Evolutionary conservation across 2,329 filamentous ascomycete genomes (phyloP).

Genomic region (Cadophora gregata): DNA sequence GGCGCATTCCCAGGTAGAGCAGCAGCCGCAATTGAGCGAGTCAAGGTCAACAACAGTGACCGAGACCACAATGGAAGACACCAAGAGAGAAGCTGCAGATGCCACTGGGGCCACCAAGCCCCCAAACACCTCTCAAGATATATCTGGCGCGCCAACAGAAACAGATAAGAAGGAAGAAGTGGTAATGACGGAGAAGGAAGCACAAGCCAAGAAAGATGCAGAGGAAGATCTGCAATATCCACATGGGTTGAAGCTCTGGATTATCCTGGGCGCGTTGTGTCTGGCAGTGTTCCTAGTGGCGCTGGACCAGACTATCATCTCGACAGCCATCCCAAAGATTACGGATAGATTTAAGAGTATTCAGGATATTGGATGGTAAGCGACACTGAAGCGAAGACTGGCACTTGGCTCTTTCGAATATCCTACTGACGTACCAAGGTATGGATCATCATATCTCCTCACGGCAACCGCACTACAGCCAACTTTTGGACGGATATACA

Average conservation of each 20-base stretch:
- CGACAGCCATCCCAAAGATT: slow-evolving; percentile 49
- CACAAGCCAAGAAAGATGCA: slow-evolving; percentile 17
- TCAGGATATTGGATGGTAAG: slow-evolving; percentile 36
- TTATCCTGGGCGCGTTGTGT: slow-evolving; percentile 37
- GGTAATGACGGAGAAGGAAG: slow-evolving; percentile 21
- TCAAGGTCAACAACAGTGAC: slow-evolving; percentile 22
- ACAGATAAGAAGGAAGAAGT: slow-evolving; percentile 19
- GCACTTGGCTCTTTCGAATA: background rate
- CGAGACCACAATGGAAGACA: slow-evolving; percentile 19
- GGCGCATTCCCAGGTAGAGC: slow-evolving; percentile 3
- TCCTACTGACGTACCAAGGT: slow-evolving; percentile 31
- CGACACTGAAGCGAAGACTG: background rate
- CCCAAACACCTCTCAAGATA: background rate
- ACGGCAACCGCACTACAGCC: slow-evolving; percentile 44
- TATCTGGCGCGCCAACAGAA: background rate
- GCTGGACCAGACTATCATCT: slow-evolving; percentile 45
- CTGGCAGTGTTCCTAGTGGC: slow-evolving; percentile 39
- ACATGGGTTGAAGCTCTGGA: slow-evolving; percentile 33
- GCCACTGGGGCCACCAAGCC: background rate
- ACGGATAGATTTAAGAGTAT: slow-evolving; percentile 41
- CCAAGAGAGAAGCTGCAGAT: slow-evolving; percentile 20
- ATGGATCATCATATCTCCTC: slow-evolving; percentile 46
- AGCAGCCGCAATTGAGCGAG: slow-evolving; percentile 11
- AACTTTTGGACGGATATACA: slow-evolving; percentile 43
- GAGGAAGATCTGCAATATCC: slow-evolving; percentile 37